phyloP scores from a whole-genome alignment of 176 grass and related monocot genomes.

The Hsuehochloa calcarea region DNA sequence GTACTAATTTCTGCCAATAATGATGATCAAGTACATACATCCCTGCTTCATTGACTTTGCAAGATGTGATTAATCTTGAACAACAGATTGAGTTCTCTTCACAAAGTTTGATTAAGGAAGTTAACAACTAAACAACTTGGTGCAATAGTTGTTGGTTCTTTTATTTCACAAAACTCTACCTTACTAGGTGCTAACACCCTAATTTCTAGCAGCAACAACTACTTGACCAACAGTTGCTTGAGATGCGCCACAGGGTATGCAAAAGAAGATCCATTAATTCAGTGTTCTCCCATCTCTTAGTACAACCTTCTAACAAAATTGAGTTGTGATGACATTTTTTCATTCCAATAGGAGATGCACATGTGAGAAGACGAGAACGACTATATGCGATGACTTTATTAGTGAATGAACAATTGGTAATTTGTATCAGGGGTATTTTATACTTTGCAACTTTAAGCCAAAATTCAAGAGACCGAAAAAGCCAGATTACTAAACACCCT shows the following conservation, averaged over 20 bases:
- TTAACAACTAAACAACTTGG: not conserved
- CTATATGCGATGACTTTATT: no score
- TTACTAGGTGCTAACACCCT: not conserved
- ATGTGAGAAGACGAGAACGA: no score
- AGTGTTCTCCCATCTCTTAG: not conserved
- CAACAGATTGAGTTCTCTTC: constrained; percentile 59
- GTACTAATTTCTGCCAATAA: not conserved
- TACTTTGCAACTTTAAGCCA: no score
- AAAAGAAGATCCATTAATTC: not conserved
- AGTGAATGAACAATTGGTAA: no score
- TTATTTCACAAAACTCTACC: not conserved
- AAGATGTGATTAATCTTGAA: constrained; percentile 57
- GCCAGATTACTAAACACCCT: no score
- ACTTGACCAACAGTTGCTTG: constrained; percentile 49
- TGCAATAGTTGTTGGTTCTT: not conserved
- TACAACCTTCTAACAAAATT: no score
- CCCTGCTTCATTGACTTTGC: constrained; percentile 8
- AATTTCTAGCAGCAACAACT: constrained; percentile 48
- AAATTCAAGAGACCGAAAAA: no score
- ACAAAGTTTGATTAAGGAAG: constrained; percentile 62
- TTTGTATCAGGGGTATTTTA: no score
- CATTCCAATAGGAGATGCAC: no score
- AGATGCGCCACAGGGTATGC: constrained; percentile 53
- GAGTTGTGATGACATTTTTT: no score
- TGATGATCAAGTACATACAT: not conserved